phyloP scores from a whole-genome alignment of 1,284 basidiomycete genomes.

The Microbotryum scabiosae region DNA sequence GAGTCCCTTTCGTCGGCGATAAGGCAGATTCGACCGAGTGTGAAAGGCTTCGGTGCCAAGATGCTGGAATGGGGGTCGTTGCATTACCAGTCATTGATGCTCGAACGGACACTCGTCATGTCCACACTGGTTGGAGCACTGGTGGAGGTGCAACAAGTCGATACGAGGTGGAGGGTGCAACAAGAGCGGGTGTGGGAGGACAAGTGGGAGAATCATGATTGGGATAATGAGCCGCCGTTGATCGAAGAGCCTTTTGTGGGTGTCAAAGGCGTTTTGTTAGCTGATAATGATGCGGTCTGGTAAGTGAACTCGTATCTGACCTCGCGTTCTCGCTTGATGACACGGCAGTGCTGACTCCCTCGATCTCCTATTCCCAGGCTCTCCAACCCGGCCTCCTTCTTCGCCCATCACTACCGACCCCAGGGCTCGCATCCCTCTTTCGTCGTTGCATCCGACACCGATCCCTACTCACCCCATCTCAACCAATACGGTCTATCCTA shows the following conservation, averaged over 20 bases:
- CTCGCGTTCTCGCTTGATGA: neutral
- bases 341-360: neutral
- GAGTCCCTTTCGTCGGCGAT: neutral
- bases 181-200: slow-evolving; percentile 9
- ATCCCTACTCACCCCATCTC: slow-evolving; percentile 2
- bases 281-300: slow-evolving; percentile 33
- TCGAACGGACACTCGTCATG: slow-evolving; percentile 28
- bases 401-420: slow-evolving; percentile 27
- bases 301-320: slow-evolving; percentile 1
- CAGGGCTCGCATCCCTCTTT: slow-evolving; percentile 20
- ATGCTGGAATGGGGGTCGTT: slow-evolving; percentile 28
- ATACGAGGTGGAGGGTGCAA: slow-evolving; percentile 5
- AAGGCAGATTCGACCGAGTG: neutral
- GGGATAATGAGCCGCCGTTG: slow-evolving; percentile 14
- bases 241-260: slow-evolving; percentile 8
- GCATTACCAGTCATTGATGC: slow-evolving; percentile 30
- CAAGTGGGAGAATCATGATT: slow-evolving; percentile 14
- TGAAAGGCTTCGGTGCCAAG: neutral
- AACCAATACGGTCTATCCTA: slow-evolving; percentile 22
- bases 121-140: slow-evolving; percentile 22
- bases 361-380: slow-evolving; percentile 14
- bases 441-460: slow-evolving; percentile 27
- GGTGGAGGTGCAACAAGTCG: slow-evolving; percentile 19
- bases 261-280: slow-evolving; percentile 26
- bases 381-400: slow-evolving; percentile 19